Percentiles rank a stretch among this genome's conserved stretches.
Conservation (phyloP, 1,139 yeast species). For the Lizanozyma gosingica region DNA sequence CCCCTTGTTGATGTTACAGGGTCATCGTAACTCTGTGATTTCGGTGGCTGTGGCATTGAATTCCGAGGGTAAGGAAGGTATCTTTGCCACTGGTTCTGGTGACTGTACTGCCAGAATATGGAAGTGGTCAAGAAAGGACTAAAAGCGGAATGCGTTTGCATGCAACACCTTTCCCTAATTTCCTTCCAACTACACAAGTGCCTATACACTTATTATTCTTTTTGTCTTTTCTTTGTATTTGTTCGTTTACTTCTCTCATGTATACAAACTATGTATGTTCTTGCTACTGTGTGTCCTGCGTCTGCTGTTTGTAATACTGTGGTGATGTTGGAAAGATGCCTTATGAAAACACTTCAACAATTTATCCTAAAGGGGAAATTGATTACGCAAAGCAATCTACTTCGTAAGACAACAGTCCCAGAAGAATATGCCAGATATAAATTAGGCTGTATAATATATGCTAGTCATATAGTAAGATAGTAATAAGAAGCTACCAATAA, state of each 20-base stretch:
- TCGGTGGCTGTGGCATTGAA: constrained; percentile 84
- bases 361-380: too few relatives aligned
- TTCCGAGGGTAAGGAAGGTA: constrained; percentile 60
- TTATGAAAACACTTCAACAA: too few relatives aligned
- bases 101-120: constrained; percentile 97
- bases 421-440: too few relatives aligned
- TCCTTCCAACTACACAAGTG: too few relatives aligned
- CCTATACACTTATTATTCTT: background rate
- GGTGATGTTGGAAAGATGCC: background rate
- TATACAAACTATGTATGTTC: background rate
- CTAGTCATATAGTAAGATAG: too few relatives aligned
- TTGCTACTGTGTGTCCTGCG: background rate
- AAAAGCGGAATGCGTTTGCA: constrained; percentile 4
- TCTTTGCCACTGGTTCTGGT: constrained; percentile 96
- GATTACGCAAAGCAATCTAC: too few relatives aligned
- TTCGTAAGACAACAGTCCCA: too few relatives aligned
- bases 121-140: constrained; percentile 48
- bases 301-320: background rate
- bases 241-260: background rate
- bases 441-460: too few relatives aligned
- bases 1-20: constrained; percentile 92
- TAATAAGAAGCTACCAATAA: too few relatives aligned
- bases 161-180: too few relatives aligned
- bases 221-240: background rate
- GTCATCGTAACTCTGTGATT: constrained; percentile 93